phyloP scores from a whole-genome alignment of 352 stramenopile species.

The Globisporangium spiculum region DNA sequence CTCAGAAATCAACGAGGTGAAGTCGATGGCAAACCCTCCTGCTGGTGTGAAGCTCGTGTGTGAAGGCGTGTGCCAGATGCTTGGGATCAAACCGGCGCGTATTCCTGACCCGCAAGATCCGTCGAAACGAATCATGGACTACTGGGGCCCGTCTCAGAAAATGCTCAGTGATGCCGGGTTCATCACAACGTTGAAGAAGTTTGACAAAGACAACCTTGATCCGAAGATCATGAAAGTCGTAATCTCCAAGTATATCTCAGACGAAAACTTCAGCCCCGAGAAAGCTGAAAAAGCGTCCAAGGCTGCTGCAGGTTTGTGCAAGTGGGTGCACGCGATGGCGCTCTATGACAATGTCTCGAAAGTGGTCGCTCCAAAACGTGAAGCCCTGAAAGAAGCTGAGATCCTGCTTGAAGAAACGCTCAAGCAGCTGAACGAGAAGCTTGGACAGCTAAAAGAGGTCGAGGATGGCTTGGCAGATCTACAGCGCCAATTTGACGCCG shows the following conservation, averaged over 20 bases:
- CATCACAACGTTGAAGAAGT: conserved; percentile 90
- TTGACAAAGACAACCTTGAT: conserved; percentile 88
- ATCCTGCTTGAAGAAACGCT: conserved; percentile 86
- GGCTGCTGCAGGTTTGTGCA: conserved; percentile 90
- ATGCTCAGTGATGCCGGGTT: conserved; percentile 92
- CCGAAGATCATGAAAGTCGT: conserved; percentile 90
- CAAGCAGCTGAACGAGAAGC: conserved; percentile 88
- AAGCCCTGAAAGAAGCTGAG: conserved; percentile 83
- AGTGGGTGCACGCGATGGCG: conserved; percentile 93
- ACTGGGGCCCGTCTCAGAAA: conserved; percentile 92
- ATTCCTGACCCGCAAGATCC: conserved; percentile 91
- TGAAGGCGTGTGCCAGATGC: conserved; percentile 93
- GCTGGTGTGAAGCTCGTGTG: conserved; percentile 92
- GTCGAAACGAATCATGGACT: conserved; percentile 94
- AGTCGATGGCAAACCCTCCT: conserved; percentile 91
- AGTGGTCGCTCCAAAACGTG: conserved; percentile 91
- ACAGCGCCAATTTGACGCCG: conserved; percentile 84
- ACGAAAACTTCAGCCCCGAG: conserved; percentile 91
- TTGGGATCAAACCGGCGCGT: conserved; percentile 89
- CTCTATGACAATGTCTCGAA: conserved; percentile 93
- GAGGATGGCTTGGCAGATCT: conserved; percentile 88
- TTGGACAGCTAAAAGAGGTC: conserved; percentile 89
- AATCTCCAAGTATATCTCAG: conserved; percentile 86
- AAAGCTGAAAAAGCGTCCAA: conserved; percentile 92
- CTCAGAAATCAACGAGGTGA: conserved; percentile 93